Base-by-base conservation (phyloP, 441 rosid genomes). In the Aleurites moluccanus region DNA sequence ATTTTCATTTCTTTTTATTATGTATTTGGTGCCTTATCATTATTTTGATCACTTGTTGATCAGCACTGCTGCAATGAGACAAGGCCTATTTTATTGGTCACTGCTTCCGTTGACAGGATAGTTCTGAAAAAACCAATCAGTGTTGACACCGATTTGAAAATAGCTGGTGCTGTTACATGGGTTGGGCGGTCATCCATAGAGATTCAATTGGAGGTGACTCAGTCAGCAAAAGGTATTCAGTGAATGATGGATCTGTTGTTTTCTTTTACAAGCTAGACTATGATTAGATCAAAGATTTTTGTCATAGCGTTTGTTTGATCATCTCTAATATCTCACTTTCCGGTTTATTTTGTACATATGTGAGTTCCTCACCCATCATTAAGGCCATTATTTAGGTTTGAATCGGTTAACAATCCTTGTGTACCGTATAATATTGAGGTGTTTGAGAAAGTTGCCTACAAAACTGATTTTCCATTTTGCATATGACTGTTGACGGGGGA, bases 141-240 rank as follows among this genome's bases (percentile, higher is more conserved):
- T 71, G 91, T 93, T n/a, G 85, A 91, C 60, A 25, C 81, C 2
- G 89, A 90, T 85, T 87, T 93, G 44, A 88, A 87, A 80, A 89
- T 87, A 67, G 90, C 83, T 64, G 98, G 91, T 78, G 80, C 92
- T 75, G 98, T 83, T 42, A 85, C 87, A 77, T 93, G 92, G 98
- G 97, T 93, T 69, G 98, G 98, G 7, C 84, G 87, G 56, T 91
- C 98, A n/a, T 93, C 97, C 13, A 89, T 93, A 33, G 96, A 93
- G 77, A 83, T 91, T 83, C 97, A 91, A 69, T 85, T 93, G 55
- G 91, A 93, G 77, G 97, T 93, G 61, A 83, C 81, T 80, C 95
- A 91, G 73, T 68, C 80, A 64, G 42, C 73, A 20, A 57, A 83
- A 81, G 91, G 91, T 87, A 79, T 38, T 27, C 0, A 15, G 4